Conservation (phyloP, 805 yeast species). For the Wickerhamiella occidentalis region DNA sequence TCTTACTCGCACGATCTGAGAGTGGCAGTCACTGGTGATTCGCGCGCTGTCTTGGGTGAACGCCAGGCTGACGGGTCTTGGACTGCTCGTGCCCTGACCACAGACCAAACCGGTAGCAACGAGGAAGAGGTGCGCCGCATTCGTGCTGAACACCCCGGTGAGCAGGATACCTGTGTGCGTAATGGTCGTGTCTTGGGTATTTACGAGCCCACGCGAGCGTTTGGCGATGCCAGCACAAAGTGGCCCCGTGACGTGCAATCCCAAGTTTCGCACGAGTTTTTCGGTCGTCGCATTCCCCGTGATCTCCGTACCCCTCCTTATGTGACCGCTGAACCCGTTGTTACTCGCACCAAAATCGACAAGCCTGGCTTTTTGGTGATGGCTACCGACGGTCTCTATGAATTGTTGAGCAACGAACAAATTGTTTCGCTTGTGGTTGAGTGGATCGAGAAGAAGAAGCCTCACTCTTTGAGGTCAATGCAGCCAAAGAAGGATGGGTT, state of each 20-base stretch:
- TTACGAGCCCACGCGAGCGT: constrained; percentile 89
- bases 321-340: constrained; percentile 92
- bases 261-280: constrained; percentile 57
- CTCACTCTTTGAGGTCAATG: constrained; percentile 22
- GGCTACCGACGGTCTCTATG: constrained; percentile 92
- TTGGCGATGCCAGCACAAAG: constrained; percentile 94
- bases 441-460: constrained; percentile 74
- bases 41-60: constrained; percentile 77
- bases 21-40: constrained; percentile 94
- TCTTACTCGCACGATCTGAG: constrained; percentile 56
- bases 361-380: constrained; percentile 77
- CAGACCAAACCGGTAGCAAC: constrained; percentile 92
- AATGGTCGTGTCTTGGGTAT: constrained; percentile 86
- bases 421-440: constrained; percentile 83
- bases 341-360: constrained; percentile 65
- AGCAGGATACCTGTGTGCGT: constrained; percentile 58
- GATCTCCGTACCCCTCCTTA: constrained; percentile 89
- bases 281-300: constrained; percentile 54
- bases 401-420: constrained; percentile 82
- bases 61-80: constrained; percentile 48
- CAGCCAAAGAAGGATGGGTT: constrained; percentile 12
- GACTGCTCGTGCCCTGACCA: constrained; percentile 76
- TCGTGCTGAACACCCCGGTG: constrained; percentile 80
- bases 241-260: constrained; percentile 67
- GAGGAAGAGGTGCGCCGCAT: constrained; percentile 76